A percentile compares a stretch with the other conserved stretches of the same genome.
These are phyloP conservation scores for Diaporthe vaccinii DNA, from an alignment of 2,329 filamentous ascomycete genomes.

Conservation along the genomic window DNA sequence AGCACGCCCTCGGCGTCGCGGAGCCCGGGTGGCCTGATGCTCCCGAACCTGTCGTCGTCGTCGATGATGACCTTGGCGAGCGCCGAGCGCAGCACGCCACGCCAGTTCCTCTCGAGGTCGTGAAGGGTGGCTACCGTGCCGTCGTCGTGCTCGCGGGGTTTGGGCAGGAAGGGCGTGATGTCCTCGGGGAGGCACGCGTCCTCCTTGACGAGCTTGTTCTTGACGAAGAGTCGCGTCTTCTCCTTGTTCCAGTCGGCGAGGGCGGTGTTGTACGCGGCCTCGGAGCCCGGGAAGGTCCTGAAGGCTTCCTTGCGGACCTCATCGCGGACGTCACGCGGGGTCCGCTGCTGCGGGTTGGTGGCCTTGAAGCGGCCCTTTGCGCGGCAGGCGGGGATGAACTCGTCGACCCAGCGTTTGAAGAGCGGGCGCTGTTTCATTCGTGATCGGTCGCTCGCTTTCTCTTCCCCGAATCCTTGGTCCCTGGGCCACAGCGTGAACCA, in stretches of 20 bases:
- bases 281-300: constrained; percentile 59
- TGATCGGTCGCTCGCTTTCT: constrained; percentile 68
- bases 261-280: constrained; percentile 58
- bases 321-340: constrained; percentile 53
- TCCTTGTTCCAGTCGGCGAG: constrained; percentile 58
- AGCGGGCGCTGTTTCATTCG: constrained; percentile 68
- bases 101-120: constrained; percentile 47
- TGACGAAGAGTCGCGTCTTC: constrained; percentile 47
- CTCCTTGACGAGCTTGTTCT: constrained; percentile 45
- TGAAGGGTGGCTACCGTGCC: no score
- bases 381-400: constrained; percentile 70
- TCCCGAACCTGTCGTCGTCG: constrained; percentile 55
- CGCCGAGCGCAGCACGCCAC: constrained; percentile 54
- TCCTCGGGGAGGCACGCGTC: constrained; percentile 55
- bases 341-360: neutral
- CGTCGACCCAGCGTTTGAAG: constrained; percentile 72
- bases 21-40: constrained; percentile 45
- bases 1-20: constrained; percentile 58
- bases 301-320: constrained; percentile 68
- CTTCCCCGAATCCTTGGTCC: constrained; percentile 37
- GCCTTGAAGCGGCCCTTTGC: constrained; percentile 53
- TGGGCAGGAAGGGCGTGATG: constrained; percentile 58
- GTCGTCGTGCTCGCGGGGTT: constrained; percentile 41
- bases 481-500: constrained; percentile 65
- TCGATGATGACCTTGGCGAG: constrained; percentile 66